Conservation (phyloP, 805 yeast genomes). For the Saccharomycopsis sp. region DNA sequence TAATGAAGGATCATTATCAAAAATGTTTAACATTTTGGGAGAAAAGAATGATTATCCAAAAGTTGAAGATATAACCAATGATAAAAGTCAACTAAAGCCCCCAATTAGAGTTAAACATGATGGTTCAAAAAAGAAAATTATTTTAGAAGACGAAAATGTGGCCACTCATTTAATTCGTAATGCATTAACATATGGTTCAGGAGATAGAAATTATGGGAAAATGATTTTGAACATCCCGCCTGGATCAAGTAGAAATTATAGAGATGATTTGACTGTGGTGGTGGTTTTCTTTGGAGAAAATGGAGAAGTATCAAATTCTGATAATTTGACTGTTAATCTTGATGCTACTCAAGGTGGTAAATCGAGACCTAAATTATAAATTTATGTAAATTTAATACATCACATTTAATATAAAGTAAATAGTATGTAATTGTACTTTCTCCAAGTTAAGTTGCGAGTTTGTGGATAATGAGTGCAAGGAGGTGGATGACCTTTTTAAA, state of each 20-base stretch:
- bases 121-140: constrained; percentile 29
- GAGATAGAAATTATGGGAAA: constrained; percentile 76
- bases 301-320: constrained; percentile 27
- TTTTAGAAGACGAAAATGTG: constrained; percentile 77
- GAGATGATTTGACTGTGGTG: constrained; percentile 94
- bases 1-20: constrained; percentile 13
- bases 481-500: too few species aligned
- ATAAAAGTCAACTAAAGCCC: constrained; percentile 52
- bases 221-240: constrained; percentile 86
- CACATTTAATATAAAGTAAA: too few species aligned
- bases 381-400: too few species aligned
- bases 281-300: constrained; percentile 84
- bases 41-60: constrained; percentile 36
- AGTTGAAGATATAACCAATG: constrained; percentile 50
- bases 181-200: constrained; percentile 79
- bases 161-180: constrained; percentile 91
- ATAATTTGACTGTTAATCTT: constrained; percentile 43
- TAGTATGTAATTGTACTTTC: too few species aligned
- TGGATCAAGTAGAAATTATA: constrained; percentile 81
- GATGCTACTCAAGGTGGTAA: constrained; percentile 52
- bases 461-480: too few species aligned
- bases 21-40: too few species aligned
- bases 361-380: constrained; percentile 38
- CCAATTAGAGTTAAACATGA: constrained; percentile 52
- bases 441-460: too few species aligned